Evolutionary conservation across 306 rosid species (phyloP), one percentile per base, ranked within the genome.

Genomic region (Cyclanthera cordifolia): DNA sequence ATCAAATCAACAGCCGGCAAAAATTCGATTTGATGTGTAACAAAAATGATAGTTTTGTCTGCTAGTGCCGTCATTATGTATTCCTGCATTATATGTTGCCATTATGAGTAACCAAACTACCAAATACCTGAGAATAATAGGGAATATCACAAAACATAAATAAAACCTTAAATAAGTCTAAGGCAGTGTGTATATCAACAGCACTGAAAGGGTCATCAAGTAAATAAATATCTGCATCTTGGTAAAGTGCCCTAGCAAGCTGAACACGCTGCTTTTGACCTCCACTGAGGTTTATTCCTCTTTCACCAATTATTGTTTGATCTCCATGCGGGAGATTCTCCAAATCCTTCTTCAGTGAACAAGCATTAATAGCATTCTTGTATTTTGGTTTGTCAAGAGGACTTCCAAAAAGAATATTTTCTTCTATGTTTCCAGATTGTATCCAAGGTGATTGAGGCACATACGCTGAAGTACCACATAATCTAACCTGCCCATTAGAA

Each of bases 121-220:
- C 39, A 49, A 27, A 72, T 8, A 58, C 4, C 49, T 13, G 63
- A 75, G 77, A 16, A 69, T 67, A 71, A 77, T 17, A 72, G 43
- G 21, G 30, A 25, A 25, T 54, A 48, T 19, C 49, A 43, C 51
- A 53, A 70, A 41, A 4, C 32, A 65, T 19, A 72, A 67, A 7
- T 63, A 80, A 74, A 55, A 90, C 97, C 93, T 88, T 83, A 74
- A 88, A 91, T 78, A 91, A 78, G 27, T 84, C 87, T 9, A 90
- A 77, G 69, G 97, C 97, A 65, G 99, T 94, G 80, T 90, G 99
- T 34, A 96, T 96, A 71, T 94, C 99, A 81, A 94, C 97, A 9
- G 99, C 97, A 73, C 99, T 94, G 78, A 94, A 94, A 69, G 99
- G 99, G 75, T 94, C 99, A 49, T 94, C 99, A 52, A 91, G 94